Evolutionary conservation across 192 early-diverging fungal species (phyloP).

Genomic region (Backusella sp.): DNA sequence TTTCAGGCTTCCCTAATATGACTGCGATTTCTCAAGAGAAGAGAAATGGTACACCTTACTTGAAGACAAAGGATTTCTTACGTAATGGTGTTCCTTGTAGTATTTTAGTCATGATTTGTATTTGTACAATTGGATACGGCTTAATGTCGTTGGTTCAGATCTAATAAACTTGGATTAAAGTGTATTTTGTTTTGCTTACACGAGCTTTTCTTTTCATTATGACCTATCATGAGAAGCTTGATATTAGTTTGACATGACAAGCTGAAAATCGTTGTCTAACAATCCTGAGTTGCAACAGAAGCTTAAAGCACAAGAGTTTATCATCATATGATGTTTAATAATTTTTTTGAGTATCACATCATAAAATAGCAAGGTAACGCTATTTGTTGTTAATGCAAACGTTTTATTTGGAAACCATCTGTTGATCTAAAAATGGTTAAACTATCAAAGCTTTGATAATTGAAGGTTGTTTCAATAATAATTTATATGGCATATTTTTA

Average conservation of each 20-base stretch:
- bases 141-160: slow-evolving; percentile 48
- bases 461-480: background rate
- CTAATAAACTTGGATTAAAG: background rate
- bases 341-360: background rate
- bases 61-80: slow-evolving; percentile 82
- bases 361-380: background rate
- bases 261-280: background rate
- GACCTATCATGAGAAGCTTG: background rate
- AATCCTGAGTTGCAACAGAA: background rate
- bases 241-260: background rate
- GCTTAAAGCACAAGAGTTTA: background rate
- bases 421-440: background rate
- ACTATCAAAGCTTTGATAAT: background rate
- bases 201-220: background rate
- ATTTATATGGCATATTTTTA: background rate
- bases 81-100: slow-evolving; percentile 76
- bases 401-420: background rate
- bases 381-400: background rate
- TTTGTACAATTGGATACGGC: slow-evolving; percentile 78
- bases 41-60: slow-evolving; percentile 76
- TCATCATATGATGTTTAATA: background rate
- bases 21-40: slow-evolving; percentile 93
- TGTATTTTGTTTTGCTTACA: background rate
- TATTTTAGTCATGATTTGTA: slow-evolving; percentile 65
- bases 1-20: slow-evolving; percentile 97